A percentile compares a stretch with the other conserved stretches of the same genome.
These are phyloP conservation scores for Oryza rufipogon DNA, from an alignment of 176 grass and related monocot genomes.

Conservation along the genomic window DNA sequence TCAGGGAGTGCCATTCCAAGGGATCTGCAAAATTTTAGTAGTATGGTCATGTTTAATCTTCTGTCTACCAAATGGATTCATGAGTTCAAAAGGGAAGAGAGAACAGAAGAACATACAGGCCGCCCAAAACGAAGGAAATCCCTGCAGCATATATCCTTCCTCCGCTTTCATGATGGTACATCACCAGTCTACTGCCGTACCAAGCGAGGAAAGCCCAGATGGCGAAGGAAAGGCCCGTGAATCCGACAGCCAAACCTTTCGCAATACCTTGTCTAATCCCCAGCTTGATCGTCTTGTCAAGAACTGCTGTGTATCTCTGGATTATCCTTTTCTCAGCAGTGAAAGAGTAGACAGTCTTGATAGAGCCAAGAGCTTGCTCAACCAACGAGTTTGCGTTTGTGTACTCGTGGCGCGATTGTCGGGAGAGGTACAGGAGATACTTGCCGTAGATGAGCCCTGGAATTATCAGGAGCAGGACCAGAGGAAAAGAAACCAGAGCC, in stretches of 20 bases:
- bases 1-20: slow-evolving; percentile 98
- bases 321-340: slow-evolving; percentile 85
- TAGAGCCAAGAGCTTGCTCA: slow-evolving; percentile 78
- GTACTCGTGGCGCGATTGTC: slow-evolving; percentile 57
- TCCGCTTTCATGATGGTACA: slow-evolving; percentile 78
- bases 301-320: slow-evolving; percentile 61
- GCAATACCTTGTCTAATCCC: slow-evolving; percentile 98
- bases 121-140: slow-evolving; percentile 95
- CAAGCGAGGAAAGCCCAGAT: slow-evolving; percentile 98
- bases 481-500: slow-evolving; percentile 85
- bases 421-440: slow-evolving; percentile 86
- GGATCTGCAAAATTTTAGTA: slow-evolving; percentile 59
- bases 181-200: slow-evolving; percentile 88
- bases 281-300: slow-evolving; percentile 80
- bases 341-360: slow-evolving; percentile 97
- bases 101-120: slow-evolving; percentile 65
- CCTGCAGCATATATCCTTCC: slow-evolving; percentile 93
- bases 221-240: slow-evolving; percentile 78
- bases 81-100: background rate
- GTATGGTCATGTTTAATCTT: slow-evolving; percentile 23
- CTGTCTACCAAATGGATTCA: slow-evolving; percentile 27
- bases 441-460: slow-evolving; percentile 94
- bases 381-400: slow-evolving; percentile 74
- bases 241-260: slow-evolving; percentile 84
- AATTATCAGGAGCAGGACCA: slow-evolving; percentile 85